These are phyloP conservation scores for Nephelium lappaceum DNA, from an alignment of 345 rosid genomes.

Conservation along the genomic window DNA sequence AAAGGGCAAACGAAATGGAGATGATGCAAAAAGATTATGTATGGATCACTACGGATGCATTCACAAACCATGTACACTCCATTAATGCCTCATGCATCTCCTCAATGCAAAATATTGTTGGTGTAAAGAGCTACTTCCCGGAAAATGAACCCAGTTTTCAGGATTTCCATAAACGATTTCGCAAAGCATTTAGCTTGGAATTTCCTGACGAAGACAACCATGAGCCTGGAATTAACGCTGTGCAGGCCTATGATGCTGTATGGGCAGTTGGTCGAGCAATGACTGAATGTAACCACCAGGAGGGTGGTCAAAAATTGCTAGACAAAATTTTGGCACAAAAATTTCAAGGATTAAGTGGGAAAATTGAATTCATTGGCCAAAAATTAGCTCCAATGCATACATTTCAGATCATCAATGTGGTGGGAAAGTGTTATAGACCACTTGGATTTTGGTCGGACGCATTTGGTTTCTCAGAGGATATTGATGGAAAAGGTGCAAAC, in stretches of 20 bases:
- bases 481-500: background rate
- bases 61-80: constrained; percentile 28
- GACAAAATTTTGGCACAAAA: too few species aligned
- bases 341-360: background rate
- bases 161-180: constrained; percentile 21
- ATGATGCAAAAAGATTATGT: constrained; percentile 36
- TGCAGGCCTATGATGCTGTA: constrained; percentile 34
- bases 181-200: constrained; percentile 13
- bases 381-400: background rate
- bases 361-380: constrained; percentile 12
- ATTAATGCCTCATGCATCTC: constrained; percentile 16
- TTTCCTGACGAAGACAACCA: constrained; percentile 23
- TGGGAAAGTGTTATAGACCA: constrained; percentile 26
- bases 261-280: constrained; percentile 22
- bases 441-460: constrained; percentile 12
- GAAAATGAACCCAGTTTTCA: background rate
- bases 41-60: constrained; percentile 37
- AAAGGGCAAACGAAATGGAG: constrained; percentile 24
- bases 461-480: constrained; percentile 25
- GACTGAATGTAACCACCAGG: background rate
- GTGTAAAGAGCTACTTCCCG: constrained; percentile 27
- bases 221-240: constrained; percentile 32
- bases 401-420: constrained; percentile 26
- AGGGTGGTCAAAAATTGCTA: too few species aligned
- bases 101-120: constrained; percentile 34